A percentile compares a stretch with the other conserved stretches of the same genome.
Evolutionary conservation across 352 stramenopile species (phyloP).

Genomic region (Globisporangium spinosum): DNA sequence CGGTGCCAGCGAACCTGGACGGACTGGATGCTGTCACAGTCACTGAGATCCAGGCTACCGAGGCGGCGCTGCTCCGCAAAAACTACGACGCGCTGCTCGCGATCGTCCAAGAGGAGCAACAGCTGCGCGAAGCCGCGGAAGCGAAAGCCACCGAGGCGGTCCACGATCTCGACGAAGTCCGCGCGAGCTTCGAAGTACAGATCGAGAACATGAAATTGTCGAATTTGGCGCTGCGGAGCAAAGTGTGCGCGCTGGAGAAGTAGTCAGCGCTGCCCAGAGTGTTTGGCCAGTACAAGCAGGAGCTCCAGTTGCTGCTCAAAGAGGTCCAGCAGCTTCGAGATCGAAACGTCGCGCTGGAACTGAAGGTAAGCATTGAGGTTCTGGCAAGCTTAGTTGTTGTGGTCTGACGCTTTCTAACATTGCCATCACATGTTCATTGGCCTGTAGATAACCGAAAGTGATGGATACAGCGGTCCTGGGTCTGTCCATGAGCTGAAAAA

Average conservation of each 20-base stretch:
- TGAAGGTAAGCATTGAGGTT: conserved; percentile 29
- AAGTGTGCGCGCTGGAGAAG: conserved; percentile 60
- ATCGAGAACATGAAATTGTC: conserved; percentile 78
- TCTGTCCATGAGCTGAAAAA: conserved; percentile 54
- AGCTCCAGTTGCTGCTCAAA: conserved; percentile 44
- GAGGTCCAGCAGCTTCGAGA: conserved; percentile 57
- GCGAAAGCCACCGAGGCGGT: conserved; percentile 32
- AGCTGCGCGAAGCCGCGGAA: conserved; percentile 53
- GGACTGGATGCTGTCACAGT: conserved; percentile 53
- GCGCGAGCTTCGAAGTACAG: conserved; percentile 57
- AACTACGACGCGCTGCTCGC: conserved; percentile 80
- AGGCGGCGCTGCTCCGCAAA: conserved; percentile 60
- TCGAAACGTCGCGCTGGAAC: conserved; percentile 63
- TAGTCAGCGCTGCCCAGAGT: conserved; percentile 41
- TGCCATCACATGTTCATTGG: neutral
- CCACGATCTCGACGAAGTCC: conserved; percentile 51
- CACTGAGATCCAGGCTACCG: conserved; percentile 46
- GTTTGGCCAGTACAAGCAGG: conserved; percentile 75
- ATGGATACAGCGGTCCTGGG: conserved; percentile 15
- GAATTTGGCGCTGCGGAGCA: conserved; percentile 55
- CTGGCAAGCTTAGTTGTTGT: neutral
- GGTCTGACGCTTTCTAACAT: neutral
- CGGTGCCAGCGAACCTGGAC: conserved; percentile 42
- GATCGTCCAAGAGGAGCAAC: conserved; percentile 71
- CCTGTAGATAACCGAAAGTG: conserved; percentile 15